phyloP scores from a whole-genome alignment of 371 early-diverging fungal species.

The Lichtheimia ramosa region DNA sequence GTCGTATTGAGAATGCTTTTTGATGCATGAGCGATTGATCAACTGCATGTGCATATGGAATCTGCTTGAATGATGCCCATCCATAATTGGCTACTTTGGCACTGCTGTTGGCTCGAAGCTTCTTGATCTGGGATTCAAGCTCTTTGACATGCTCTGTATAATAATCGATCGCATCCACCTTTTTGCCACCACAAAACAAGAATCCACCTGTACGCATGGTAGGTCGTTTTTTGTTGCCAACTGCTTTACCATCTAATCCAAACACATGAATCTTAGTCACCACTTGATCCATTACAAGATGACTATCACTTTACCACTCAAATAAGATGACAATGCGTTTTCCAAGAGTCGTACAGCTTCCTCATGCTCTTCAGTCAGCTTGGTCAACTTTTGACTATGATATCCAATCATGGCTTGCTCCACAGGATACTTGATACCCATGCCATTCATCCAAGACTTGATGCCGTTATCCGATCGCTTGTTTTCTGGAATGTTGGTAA shows the following conservation, averaged over 20 bases:
- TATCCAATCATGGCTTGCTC: slow-evolving; percentile 72
- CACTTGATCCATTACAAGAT: too few relatives aligned
- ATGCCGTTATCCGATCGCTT: slow-evolving; percentile 61
- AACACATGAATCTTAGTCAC: not conserved
- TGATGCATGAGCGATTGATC: slow-evolving; percentile 18
- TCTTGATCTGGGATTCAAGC: slow-evolving; percentile 69
- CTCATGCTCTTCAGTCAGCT: slow-evolving; percentile 70
- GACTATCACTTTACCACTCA: slow-evolving; percentile 59
- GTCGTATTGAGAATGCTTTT: slow-evolving; percentile 29
- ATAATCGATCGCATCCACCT: slow-evolving; percentile 76
- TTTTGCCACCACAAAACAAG: slow-evolving; percentile 48
- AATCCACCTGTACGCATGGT: slow-evolving; percentile 44
- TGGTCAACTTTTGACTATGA: slow-evolving; percentile 66
- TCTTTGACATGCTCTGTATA: slow-evolving; percentile 63
- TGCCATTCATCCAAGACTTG: slow-evolving; percentile 49
- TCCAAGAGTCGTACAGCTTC: slow-evolving; percentile 68
- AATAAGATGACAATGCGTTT: slow-evolving; percentile 61
- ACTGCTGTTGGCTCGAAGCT: slow-evolving; percentile 41
- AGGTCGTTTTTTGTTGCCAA: slow-evolving; percentile 49
- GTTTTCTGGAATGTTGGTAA: slow-evolving; percentile 66
- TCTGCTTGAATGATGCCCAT: slow-evolving; percentile 73
- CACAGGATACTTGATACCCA: slow-evolving; percentile 45
- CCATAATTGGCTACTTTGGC: slow-evolving; percentile 65
- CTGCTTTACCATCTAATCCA: slow-evolving; percentile 48
- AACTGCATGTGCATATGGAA: slow-evolving; percentile 61